These are phyloP conservation scores for Fusarium anguioides DNA, from an alignment of 2,329 filamentous ascomycete genomes.

Conservation along the genomic window DNA sequence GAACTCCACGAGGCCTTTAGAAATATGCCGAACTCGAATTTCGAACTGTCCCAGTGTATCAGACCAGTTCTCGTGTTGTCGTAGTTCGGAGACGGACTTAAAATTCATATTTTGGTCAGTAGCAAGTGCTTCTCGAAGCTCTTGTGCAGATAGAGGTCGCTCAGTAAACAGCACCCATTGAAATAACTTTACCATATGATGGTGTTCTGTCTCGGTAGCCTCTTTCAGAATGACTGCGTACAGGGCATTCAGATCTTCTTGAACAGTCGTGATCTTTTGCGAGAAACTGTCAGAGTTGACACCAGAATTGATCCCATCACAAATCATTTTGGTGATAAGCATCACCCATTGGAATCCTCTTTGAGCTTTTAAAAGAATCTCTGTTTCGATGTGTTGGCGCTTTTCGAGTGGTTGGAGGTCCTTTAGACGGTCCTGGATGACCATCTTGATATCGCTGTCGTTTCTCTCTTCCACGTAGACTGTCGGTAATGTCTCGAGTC, in stretches of 20 bases:
- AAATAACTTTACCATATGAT: not conserved
- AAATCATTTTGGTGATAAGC: not conserved
- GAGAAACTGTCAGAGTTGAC: not conserved
- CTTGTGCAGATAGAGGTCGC: not conserved
- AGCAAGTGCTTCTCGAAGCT: not conserved
- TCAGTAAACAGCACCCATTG: not conserved
- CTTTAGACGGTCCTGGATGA: not conserved
- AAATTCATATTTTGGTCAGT: not conserved
- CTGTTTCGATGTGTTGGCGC: not conserved
- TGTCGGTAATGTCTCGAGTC: not conserved
- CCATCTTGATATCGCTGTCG: not conserved
- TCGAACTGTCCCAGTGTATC: fast-evolving
- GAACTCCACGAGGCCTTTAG: not conserved
- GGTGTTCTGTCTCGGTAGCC: fast-evolving
- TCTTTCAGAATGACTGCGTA: not conserved
- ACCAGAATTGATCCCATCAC: not conserved
- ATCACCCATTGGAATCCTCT: conserved; percentile 1
- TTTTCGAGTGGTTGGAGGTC: fast-evolving
- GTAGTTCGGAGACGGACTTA: not conserved
- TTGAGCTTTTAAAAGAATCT: not conserved
- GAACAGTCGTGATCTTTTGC: not conserved
- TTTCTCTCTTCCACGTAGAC: not conserved
- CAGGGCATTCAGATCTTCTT: fast-evolving
- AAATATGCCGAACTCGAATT: not conserved
- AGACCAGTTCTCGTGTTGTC: fast-evolving